These are phyloP conservation scores for Cerrena zonata DNA, from an alignment of 1,284 basidiomycete genomes.

Conservation along the genomic window DNA sequence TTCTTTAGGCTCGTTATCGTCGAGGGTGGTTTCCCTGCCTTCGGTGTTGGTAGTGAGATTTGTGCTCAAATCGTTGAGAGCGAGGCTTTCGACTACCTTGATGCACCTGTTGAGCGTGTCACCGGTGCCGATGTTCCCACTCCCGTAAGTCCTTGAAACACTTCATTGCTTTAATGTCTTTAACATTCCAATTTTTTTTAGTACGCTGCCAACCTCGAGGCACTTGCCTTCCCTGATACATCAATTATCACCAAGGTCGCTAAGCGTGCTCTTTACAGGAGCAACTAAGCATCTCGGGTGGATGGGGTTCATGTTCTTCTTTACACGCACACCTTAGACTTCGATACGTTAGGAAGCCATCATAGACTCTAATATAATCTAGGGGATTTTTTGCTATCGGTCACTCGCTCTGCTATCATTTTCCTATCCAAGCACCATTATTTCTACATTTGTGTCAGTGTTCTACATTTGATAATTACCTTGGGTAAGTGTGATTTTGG, in stretches of 20 bases:
- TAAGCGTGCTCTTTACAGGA: constrained; percentile 85
- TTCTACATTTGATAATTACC: background rate
- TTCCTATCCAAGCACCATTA: background rate
- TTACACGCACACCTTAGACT: background rate
- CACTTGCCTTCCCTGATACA: constrained; percentile 87
- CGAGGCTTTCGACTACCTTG: constrained; percentile 93
- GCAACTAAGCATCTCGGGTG: constrained; percentile 44
- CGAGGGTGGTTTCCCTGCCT: constrained; percentile 97
- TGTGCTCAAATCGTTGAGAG: constrained; percentile 94
- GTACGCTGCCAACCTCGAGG: constrained; percentile 88
- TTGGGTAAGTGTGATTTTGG: background rate
- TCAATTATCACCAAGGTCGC: constrained; percentile 84
- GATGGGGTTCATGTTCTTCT: background rate
- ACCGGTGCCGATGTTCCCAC: constrained; percentile 97
- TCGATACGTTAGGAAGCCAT: background rate
- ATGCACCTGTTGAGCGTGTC: constrained; percentile 94
- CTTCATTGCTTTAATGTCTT: background rate
- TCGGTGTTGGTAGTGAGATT: constrained; percentile 97
- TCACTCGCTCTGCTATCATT: constrained; percentile 22
- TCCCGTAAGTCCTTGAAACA: constrained; percentile 57
- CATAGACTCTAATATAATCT: constrained; percentile 22
- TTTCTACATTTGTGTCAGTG: background rate
- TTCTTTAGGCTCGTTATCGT: constrained; percentile 75
- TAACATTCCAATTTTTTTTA: constrained; percentile 27
- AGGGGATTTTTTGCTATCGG: constrained; percentile 21